Evolutionary conservation across 441 rosid species (phyloP).

Genomic region (Euphorbia celastroides): DNA sequence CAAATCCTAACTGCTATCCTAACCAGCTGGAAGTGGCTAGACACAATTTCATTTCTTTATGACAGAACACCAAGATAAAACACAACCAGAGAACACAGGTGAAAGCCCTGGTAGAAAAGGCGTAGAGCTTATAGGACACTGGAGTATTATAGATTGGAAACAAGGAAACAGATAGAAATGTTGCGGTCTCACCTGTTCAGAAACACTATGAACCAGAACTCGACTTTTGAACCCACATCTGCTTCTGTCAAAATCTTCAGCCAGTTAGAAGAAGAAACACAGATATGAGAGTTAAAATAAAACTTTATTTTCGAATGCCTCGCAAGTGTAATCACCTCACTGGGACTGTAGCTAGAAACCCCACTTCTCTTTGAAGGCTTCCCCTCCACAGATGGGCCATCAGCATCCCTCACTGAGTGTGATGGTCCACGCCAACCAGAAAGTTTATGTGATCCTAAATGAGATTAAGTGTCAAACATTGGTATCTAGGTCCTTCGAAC

Average conservation of each 20-base stretch:
- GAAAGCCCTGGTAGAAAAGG: too few species aligned
- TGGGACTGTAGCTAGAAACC: constrained; percentile 47
- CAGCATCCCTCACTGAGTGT: constrained; percentile 38
- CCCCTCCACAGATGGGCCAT: constrained; percentile 42
- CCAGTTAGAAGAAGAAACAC: background rate
- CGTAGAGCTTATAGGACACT: too few species aligned
- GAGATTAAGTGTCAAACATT: constrained; percentile 10
- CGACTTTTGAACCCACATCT: constrained; percentile 79
- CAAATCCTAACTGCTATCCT: background rate
- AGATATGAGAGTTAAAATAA: background rate
- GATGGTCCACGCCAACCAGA: constrained; percentile 44
- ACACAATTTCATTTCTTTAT: background rate
- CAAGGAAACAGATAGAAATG: background rate
- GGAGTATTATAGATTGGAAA: background rate
- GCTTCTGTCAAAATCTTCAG: constrained; percentile 46
- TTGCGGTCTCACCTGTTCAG: constrained; percentile 25
- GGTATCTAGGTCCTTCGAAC: background rate
- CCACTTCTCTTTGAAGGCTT: constrained; percentile 56
- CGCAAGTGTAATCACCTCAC: constrained; percentile 44
- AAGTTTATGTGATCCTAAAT: constrained; percentile 53
- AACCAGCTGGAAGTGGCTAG: background rate
- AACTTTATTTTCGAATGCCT: constrained; percentile 11
- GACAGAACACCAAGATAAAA: too few species aligned
- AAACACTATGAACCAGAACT: constrained; percentile 51
- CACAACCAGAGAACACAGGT: too few species aligned